A percentile compares a stretch with the other conserved stretches of the same genome.
Conservation (phyloP, 495 filamentous ascomycete species). For the Aspergillus baeticus region DNA sequence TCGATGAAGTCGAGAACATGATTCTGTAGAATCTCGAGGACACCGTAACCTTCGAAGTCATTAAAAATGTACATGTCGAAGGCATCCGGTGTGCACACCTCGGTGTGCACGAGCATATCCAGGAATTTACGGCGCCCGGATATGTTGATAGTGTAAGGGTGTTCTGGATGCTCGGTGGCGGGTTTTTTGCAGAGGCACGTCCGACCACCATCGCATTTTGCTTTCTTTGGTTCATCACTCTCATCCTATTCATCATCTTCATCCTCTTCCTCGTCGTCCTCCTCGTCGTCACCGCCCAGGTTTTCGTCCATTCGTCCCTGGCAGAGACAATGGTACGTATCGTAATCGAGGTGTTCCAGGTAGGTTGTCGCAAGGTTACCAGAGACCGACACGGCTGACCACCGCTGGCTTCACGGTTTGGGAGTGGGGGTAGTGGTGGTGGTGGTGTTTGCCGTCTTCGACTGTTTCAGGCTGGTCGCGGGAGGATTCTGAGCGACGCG, state of each 20-base stretch:
- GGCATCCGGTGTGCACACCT: slow-evolving; percentile 36
- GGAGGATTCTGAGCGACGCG: neutral
- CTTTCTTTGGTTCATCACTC: neutral
- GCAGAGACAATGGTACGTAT: slow-evolving; percentile 32
- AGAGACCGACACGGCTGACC: slow-evolving; percentile 38
- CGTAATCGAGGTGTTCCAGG: slow-evolving; percentile 24
- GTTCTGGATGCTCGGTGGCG: slow-evolving; percentile 35
- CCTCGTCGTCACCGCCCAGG: neutral
- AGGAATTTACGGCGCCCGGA: slow-evolving; percentile 26
- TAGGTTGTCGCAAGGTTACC: slow-evolving; percentile 37
- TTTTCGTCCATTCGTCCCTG: slow-evolving; percentile 12
- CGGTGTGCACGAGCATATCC: neutral
- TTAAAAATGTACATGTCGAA: slow-evolving; percentile 43
- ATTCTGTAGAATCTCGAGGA: slow-evolving; percentile 41
- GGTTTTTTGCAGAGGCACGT: slow-evolving; percentile 40
- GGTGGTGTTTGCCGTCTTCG: neutral
- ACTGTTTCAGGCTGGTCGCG: neutral
- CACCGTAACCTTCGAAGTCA: slow-evolving; percentile 36
- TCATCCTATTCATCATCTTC: slow-evolving; percentile 17
- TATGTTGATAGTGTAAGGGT: slow-evolving; percentile 36
- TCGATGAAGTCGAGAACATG: slow-evolving; percentile 36
- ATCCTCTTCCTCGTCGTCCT: slow-evolving; percentile 16
- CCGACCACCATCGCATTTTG: slow-evolving; percentile 12
- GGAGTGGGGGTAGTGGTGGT: neutral
- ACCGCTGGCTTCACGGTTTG: slow-evolving; percentile 30